These are phyloP conservation scores for Leishmania arabica DNA, from an alignment of 208 protist genomes.

Conservation along the genomic window DNA sequence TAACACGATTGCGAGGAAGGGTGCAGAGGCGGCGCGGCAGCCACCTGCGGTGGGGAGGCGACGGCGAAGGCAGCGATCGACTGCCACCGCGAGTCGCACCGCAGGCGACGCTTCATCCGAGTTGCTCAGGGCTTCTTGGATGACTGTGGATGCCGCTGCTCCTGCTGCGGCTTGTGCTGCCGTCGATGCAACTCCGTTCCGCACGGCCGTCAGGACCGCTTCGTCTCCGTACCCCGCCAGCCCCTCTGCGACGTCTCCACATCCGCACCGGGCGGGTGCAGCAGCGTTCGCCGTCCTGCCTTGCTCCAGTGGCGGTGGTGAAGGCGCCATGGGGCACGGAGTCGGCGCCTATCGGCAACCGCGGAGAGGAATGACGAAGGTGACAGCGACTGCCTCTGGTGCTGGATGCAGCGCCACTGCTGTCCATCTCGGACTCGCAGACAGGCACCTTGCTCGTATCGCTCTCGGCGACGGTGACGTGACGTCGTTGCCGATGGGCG, in stretches of 20 bases:
- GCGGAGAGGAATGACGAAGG: neutral
- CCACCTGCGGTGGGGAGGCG: neutral
- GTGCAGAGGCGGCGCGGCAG: neutral
- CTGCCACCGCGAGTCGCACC: neutral
- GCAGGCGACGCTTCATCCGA: neutral
- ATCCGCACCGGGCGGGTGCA: too few species aligned
- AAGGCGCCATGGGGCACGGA: neutral
- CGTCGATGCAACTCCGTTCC: neutral
- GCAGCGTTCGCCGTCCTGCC: neutral
- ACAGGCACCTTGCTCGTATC: neutral
- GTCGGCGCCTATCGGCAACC: neutral
- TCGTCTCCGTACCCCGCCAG: slow-evolving; percentile 6
- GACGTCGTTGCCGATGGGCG: neutral
- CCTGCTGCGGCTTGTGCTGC: neutral
- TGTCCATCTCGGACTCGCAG: neutral
- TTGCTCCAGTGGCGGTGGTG: neutral
- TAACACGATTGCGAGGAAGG: neutral
- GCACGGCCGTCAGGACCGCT: neutral
- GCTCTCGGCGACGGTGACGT: neutral
- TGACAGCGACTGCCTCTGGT: neutral
- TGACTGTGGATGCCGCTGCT: neutral
- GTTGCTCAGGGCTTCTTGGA: neutral
- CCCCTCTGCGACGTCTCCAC: neutral
- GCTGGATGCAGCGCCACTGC: neutral
- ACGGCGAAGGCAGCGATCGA: neutral